phyloP scores from a whole-genome alignment of 2,329 filamentous ascomycete genomes.

The Knufia petricola region DNA sequence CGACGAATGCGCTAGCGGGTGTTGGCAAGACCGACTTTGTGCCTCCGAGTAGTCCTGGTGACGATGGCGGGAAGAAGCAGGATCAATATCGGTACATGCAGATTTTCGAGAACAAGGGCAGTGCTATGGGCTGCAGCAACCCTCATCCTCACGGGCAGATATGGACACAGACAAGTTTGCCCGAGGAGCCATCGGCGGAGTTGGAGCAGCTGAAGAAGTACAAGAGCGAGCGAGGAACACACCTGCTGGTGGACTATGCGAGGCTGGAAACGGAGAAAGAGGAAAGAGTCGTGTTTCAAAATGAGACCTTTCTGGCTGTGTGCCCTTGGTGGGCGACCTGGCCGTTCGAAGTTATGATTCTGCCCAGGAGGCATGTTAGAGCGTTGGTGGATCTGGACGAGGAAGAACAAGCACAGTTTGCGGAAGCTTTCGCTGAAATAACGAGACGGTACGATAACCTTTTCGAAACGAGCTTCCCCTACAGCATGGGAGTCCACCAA shows the following conservation, averaged over 20 bases:
- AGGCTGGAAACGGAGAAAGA: slow-evolving; percentile 69
- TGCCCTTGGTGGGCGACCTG: slow-evolving; percentile 98
- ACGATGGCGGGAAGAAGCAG: slow-evolving; percentile 45
- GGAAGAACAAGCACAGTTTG: slow-evolving; percentile 62
- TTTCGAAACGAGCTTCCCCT: slow-evolving; percentile 93
- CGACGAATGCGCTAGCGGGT: slow-evolving; percentile 54
- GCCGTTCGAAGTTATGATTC: slow-evolving; percentile 91
- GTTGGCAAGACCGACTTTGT: slow-evolving; percentile 35
- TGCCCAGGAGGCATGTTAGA: slow-evolving; percentile 74
- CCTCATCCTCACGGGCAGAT: slow-evolving; percentile 95
- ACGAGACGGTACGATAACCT: slow-evolving; percentile 91
- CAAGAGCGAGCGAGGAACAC: slow-evolving; percentile 56
- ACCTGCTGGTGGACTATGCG: slow-evolving; percentile 80
- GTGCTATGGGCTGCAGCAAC: slow-evolving; percentile 97
- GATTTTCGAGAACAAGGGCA: slow-evolving; percentile 98
- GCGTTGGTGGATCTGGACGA: slow-evolving; percentile 71
- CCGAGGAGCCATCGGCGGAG: slow-evolving; percentile 79
- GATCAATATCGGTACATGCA: slow-evolving; percentile 94
- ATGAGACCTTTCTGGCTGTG: slow-evolving; percentile 71
- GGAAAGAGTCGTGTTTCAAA: slow-evolving; percentile 82
- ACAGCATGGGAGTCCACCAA: slow-evolving; percentile 95
- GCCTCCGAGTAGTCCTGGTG: slow-evolving; percentile 37
- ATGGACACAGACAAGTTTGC: slow-evolving; percentile 85
- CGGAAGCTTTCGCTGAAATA: slow-evolving; percentile 77
- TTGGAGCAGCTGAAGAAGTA: slow-evolving; percentile 71